A percentile compares a stretch with the other conserved stretches of the same genome.
These are phyloP conservation scores for Trichoderma asperelloides DNA, from an alignment of 495 filamentous ascomycete species.

Conservation along the genomic window DNA sequence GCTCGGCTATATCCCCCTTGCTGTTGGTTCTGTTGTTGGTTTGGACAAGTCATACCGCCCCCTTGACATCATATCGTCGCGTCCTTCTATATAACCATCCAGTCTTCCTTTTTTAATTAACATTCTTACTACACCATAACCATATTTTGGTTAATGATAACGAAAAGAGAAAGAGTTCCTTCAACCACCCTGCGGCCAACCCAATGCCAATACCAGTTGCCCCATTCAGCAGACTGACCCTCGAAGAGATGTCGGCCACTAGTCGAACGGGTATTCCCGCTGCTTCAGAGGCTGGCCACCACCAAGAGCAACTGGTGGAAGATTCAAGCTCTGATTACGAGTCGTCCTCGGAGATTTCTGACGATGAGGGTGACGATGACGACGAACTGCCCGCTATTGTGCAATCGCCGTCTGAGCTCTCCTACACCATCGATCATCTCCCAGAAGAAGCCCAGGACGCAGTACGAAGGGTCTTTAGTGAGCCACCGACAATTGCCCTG, in stretches of 20 bases:
- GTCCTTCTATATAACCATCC: neutral
- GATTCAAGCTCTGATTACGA: conserved; percentile 8
- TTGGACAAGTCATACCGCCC: neutral
- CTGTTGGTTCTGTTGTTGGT: neutral
- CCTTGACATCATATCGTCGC: neutral
- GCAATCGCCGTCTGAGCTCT: conserved; percentile 8
- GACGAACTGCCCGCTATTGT: neutral
- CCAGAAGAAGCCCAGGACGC: conserved; percentile 18
- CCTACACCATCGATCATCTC: conserved; percentile 17
- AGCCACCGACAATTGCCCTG: conserved; percentile 31
- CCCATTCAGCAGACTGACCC: conserved; percentile 9
- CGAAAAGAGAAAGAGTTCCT: neutral
- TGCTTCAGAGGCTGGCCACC: neutral
- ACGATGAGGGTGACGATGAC: conserved; percentile 5
- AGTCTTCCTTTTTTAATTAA: neutral
- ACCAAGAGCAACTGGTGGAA: neutral
- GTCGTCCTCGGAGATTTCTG: neutral
- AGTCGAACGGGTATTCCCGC: neutral
- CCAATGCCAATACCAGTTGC: conserved; percentile 8
- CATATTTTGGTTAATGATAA: neutral
- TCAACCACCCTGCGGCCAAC: neutral
- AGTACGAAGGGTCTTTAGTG: conserved; percentile 18
- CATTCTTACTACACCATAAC: neutral
- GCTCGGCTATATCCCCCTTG: neutral
- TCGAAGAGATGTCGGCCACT: conserved; percentile 12